A percentile compares a stretch with the other conserved stretches of the same genome.
These are phyloP conservation scores for Stipa capillata DNA, from an alignment of 176 grass and related monocot species.

Conservation along the genomic window DNA sequence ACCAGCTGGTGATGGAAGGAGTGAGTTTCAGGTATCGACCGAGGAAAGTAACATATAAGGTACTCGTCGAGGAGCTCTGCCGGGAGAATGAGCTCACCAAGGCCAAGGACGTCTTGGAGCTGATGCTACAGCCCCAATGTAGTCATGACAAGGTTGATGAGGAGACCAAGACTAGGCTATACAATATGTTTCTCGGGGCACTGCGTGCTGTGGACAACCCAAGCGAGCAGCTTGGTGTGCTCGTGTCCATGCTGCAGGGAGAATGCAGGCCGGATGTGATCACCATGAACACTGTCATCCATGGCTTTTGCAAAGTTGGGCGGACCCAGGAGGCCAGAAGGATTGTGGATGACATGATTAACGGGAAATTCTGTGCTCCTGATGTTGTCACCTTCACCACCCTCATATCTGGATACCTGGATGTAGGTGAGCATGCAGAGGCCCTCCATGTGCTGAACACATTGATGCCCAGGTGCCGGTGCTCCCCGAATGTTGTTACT, in stretches of 20 bases:
- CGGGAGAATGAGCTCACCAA: slow-evolving; percentile 59
- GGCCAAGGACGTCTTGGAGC: slow-evolving; percentile 55
- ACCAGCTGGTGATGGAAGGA: slow-evolving; percentile 79
- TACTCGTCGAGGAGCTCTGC: slow-evolving; percentile 61
- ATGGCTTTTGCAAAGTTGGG: slow-evolving; percentile 85
- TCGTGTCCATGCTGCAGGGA: slow-evolving; percentile 77
- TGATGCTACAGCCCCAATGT: slow-evolving; percentile 45
- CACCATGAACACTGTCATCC: slow-evolving; percentile 82
- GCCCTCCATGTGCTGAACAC: slow-evolving; percentile 47
- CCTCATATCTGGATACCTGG: slow-evolving; percentile 57
- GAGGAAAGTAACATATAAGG: slow-evolving; percentile 58
- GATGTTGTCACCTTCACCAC: slow-evolving; percentile 85
- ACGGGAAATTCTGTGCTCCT: slow-evolving; percentile 58
- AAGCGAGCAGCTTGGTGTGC: slow-evolving; percentile 63
- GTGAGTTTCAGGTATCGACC: slow-evolving; percentile 34
- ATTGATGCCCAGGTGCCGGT: slow-evolving; percentile 43
- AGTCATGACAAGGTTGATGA: not conserved
- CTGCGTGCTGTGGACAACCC: slow-evolving; percentile 53
- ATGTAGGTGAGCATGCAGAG: slow-evolving; percentile 43
- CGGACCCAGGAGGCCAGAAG: slow-evolving; percentile 56
- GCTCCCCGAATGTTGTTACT: slow-evolving; percentile 56
- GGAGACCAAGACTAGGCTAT: slow-evolving; percentile 46
- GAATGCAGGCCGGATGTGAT: slow-evolving; percentile 59
- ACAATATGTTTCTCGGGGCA: slow-evolving; percentile 79
- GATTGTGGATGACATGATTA: slow-evolving; percentile 77